Conservation (phyloP, 2,329 filamentous ascomycete genomes). For the Colletotrichum orchidophilum region DNA sequence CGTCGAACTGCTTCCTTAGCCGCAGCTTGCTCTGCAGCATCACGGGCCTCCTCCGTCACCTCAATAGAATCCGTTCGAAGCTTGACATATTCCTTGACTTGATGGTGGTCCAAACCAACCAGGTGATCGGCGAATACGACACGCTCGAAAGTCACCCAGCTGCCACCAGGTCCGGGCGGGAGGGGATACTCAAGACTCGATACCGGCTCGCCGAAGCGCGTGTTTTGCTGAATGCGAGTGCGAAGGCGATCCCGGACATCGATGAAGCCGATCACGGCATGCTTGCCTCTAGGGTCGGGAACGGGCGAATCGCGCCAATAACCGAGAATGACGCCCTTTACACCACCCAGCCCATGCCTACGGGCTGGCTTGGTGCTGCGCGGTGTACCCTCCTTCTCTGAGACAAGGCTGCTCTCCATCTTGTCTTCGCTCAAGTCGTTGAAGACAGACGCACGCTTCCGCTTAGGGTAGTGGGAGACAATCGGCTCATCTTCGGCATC, state of each 20-base stretch:
- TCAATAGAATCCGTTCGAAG: conserved; percentile 53
- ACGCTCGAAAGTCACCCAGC: conserved; percentile 71
- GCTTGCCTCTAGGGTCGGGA: conserved; percentile 58
- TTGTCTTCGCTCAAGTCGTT: conserved; percentile 60
- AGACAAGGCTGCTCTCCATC: conserved; percentile 48
- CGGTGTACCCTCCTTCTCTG: conserved; percentile 39
- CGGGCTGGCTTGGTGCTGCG: conserved; percentile 26
- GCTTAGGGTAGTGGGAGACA: conserved; percentile 59
- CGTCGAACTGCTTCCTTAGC: conserved; percentile 57
- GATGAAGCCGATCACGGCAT: conserved; percentile 70
- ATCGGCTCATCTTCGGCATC: conserved; percentile 51
- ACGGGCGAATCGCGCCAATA: conserved; percentile 69
- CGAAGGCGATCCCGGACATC: conserved; percentile 69
- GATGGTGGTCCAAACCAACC: conserved; percentile 62
- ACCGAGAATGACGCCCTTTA: conserved; percentile 62
- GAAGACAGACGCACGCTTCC: conserved; percentile 60
- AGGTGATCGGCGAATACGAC: conserved; percentile 68
- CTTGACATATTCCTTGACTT: conserved; percentile 71
- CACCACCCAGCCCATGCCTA: conserved; percentile 38
- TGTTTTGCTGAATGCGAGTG: conserved; percentile 64
- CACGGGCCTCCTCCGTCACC: conserved; percentile 49
- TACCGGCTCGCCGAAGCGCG: conserved; percentile 57
- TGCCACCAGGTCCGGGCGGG: conserved; percentile 68
- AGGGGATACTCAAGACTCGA: conserved; percentile 49
- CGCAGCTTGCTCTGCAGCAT: conserved; percentile 52